Evolutionary conservation across 345 rosid genomes (phyloP).

Genomic region (Aegle marmelos): DNA sequence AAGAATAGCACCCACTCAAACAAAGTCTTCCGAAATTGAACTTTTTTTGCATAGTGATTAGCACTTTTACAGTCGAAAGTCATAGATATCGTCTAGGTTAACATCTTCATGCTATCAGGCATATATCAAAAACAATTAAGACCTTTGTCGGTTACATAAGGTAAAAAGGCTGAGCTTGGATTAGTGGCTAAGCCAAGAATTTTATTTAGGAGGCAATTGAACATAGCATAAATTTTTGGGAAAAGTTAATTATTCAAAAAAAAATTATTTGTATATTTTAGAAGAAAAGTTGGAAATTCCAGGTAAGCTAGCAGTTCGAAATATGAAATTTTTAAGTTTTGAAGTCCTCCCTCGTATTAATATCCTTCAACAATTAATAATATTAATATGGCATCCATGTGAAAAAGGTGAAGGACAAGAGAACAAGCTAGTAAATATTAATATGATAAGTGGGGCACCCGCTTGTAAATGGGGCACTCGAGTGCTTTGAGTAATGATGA

Average conservation of each 20-base stretch:
- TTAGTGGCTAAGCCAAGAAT: background rate
- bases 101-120: background rate
- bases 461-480: slow-evolving; percentile 18
- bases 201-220: background rate
- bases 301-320: too few species aligned
- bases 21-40: background rate
- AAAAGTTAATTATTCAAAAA: too few species aligned
- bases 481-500: slow-evolving; percentile 8
- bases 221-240: background rate
- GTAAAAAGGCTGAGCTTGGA: too few species aligned
- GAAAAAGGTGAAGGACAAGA: background rate
- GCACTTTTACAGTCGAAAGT: slow-evolving; percentile 29
- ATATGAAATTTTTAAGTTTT: too few species aligned
- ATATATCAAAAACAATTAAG: background rate
- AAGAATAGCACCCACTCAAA: slow-evolving; percentile 6
- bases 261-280: too few species aligned
- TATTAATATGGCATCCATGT: background rate
- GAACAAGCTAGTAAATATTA: background rate
- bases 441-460: background rate
- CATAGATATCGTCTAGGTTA: slow-evolving; percentile 25
- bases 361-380: too few species aligned
- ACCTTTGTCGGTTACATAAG: background rate
- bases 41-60: background rate
- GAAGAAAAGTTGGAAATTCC: too few species aligned
- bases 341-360: too few species aligned